Evolutionary conservation across 495 filamentous ascomycete genomes (phyloP).

Genomic region (Sphaerosporella brunnea): DNA sequence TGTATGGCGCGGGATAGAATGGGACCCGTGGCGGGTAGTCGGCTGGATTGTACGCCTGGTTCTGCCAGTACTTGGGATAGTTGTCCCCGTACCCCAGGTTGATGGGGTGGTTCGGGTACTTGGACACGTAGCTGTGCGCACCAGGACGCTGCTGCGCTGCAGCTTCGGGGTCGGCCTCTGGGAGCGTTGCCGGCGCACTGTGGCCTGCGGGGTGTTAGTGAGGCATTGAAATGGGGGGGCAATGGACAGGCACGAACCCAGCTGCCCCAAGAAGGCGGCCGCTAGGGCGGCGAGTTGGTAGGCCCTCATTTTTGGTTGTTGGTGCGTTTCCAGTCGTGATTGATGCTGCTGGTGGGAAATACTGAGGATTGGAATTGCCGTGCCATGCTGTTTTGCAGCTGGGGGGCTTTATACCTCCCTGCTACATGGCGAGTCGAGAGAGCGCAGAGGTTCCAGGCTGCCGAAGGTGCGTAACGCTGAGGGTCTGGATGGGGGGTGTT

Average conservation of each 20-base stretch:
- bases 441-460: no score
- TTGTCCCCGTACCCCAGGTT: conserved; percentile 20
- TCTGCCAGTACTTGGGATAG: conserved; percentile 25
- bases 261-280: conserved; percentile 3
- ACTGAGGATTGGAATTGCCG: no score
- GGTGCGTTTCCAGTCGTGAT: no score
- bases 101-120: conserved; percentile 21
- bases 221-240: neutral
- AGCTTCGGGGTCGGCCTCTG: conserved; percentile 2
- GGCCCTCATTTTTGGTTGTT: conserved; percentile 3
- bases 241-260: conserved; percentile 2
- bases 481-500: no score
- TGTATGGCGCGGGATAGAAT: conserved; percentile 6
- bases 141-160: no score
- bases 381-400: no score
- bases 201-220: neutral
- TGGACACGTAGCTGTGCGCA: conserved; percentile 21
- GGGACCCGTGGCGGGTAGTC: neutral
- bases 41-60: conserved; percentile 13
- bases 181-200: conserved; percentile 6
- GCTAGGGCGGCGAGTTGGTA: conserved; percentile 4
- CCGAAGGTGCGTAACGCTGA: no score
- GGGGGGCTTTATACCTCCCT: no score
- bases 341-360: no score
- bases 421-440: no score